Conservation (phyloP, 345 rosid genomes). For the Citrus sinensis region DVS_A1.0 CM039162.1:23890001-23890500, state of each 20-base stretch:
- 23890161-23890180: conserved; percentile 83
- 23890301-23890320: neutral
- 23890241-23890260: neutral
- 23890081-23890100: conserved; percentile 81
- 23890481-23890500: neutral
- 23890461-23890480: neutral
- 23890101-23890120: conserved; percentile 98
- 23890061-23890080: conserved; percentile 97
- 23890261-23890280: neutral
- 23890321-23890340: neutral
- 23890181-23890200: conserved; percentile 61
- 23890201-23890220: neutral
- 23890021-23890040: conserved; percentile 7
- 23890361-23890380: neutral
- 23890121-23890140: conserved; percentile 99
- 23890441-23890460: neutral
- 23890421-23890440: too few relatives aligned
- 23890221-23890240: neutral
- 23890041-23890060: conserved; percentile 85
- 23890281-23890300: neutral
- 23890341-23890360: neutral
- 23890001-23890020: neutral
- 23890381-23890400: neutral
- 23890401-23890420: neutral
- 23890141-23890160: conserved; percentile 87